Evolutionary conservation across 2,329 filamentous ascomycete genomes (phyloP).

Genomic region (Penicillium psychrosexuale): DNA sequence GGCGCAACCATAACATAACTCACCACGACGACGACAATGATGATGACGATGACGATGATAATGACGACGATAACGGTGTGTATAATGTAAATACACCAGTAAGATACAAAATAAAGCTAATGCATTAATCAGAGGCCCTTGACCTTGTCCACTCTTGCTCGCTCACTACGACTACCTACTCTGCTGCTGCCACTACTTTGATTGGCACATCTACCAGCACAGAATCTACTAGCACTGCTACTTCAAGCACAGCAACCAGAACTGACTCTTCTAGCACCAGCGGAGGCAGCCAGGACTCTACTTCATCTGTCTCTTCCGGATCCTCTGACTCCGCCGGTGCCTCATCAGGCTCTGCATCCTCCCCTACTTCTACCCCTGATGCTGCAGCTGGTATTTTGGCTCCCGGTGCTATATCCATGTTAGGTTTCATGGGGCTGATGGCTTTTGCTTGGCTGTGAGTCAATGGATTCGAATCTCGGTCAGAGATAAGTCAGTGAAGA

Average conservation of each 20-base stretch:
- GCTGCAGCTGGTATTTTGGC: slow-evolving; percentile 13
- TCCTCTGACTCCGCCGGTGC: neutral
- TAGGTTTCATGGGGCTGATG: slow-evolving; percentile 24
- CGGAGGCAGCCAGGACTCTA: slow-evolving; percentile 1
- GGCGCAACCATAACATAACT: slow-evolving; percentile 11
- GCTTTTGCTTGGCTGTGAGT: slow-evolving; percentile 26
- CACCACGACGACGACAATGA: slow-evolving; percentile 18
- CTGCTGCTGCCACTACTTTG: slow-evolving; percentile 22
- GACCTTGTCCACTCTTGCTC: slow-evolving; percentile 30
- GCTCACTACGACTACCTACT: slow-evolving; percentile 28
- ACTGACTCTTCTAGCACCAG: slow-evolving; percentile 2
- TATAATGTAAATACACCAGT: neutral
- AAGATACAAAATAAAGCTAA: slow-evolving; percentile 3
- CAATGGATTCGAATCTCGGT: neutral
- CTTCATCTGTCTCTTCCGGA: neutral
- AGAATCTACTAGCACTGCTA: neutral
- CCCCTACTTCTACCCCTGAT: slow-evolving; percentile 13
- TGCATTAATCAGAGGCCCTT: slow-evolving; percentile 24
- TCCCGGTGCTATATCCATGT: slow-evolving; percentile 19
- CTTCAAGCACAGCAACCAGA: slow-evolving; percentile 1
- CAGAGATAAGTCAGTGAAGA: neutral
- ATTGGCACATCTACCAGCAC: slow-evolving; percentile 9
- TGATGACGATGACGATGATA: slow-evolving; percentile 10
- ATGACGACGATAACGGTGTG: slow-evolving; percentile 29
- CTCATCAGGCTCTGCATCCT: slow-evolving; percentile 5